Conservation (phyloP, 2,329 filamentous ascomycete genomes). For the Microdochium nivale region DNA sequence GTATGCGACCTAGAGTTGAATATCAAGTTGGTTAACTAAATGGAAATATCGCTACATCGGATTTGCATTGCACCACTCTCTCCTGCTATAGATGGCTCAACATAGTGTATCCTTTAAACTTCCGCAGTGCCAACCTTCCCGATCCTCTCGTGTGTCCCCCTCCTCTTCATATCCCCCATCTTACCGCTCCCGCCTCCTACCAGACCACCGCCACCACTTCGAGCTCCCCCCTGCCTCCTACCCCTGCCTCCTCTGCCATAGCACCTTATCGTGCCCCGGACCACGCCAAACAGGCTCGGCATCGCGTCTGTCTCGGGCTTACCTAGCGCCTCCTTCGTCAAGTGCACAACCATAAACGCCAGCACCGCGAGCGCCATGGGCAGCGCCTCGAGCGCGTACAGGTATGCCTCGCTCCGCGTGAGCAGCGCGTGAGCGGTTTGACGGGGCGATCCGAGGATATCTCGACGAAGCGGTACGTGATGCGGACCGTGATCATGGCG, state of each 20-base stretch:
- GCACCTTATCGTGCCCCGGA: neutral
- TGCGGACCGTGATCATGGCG: slow-evolving; percentile 32
- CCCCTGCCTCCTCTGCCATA: neutral
- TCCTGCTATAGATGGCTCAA: too few relatives aligned
- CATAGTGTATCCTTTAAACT: too few relatives aligned
- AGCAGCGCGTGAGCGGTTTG: slow-evolving; percentile 14
- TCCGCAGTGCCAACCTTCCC: too few relatives aligned
- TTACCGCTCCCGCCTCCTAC: too few relatives aligned
- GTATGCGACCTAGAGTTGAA: too few relatives aligned
- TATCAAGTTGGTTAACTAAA: too few relatives aligned
- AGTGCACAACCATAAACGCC: slow-evolving; percentile 25
- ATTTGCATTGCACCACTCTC: too few relatives aligned
- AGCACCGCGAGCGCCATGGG: slow-evolving; percentile 28
- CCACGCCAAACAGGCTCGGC: slow-evolving; percentile 6
- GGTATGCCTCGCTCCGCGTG: slow-evolving; percentile 20
- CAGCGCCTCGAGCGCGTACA: slow-evolving; percentile 25
- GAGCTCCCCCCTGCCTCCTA: neutral
- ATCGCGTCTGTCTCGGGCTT: slow-evolving; percentile 20
- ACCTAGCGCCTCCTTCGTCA: slow-evolving; percentile 12
- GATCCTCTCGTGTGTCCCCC: too few relatives aligned
- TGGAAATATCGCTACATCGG: too few relatives aligned
- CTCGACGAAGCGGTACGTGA: slow-evolving; percentile 45
- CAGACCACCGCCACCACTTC: neutral
- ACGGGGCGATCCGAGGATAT: slow-evolving; percentile 31
- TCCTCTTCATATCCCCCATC: too few relatives aligned